phyloP scores from a whole-genome alignment of 768 basidiomycete genomes.

The Russula griseocarnosa region DNA sequence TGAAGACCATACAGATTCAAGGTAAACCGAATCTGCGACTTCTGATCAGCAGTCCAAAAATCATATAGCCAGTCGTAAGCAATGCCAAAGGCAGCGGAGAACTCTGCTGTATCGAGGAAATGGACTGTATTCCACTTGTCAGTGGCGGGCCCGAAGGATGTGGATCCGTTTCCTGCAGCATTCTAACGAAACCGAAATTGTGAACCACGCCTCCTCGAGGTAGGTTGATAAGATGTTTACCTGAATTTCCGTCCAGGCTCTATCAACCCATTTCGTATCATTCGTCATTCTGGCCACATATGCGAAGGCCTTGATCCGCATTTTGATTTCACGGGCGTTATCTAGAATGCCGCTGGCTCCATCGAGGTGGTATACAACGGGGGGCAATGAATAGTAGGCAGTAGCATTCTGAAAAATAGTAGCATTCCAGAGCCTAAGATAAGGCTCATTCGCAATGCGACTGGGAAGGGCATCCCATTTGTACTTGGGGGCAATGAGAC shows the following conservation, averaged over 20 bases:
- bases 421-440: slow-evolving; percentile 83
- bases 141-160: slow-evolving; percentile 58
- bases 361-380: slow-evolving; percentile 70
- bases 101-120: slow-evolving; percentile 92
- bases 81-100: slow-evolving; percentile 83
- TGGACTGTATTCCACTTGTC: slow-evolving; percentile 82
- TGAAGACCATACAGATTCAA: slow-evolving; percentile 76
- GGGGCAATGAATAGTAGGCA: slow-evolving; percentile 55
- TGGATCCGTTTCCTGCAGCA: slow-evolving; percentile 66
- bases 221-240: slow-evolving; percentile 42
- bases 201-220: slow-evolving; percentile 7
- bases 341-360: slow-evolving; percentile 90
- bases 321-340: slow-evolving; percentile 82
- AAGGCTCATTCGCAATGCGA: slow-evolving; percentile 78
- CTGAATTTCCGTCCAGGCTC: slow-evolving; percentile 76
- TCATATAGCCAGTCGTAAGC: slow-evolving; percentile 98
- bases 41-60: slow-evolving; percentile 71
- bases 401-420: slow-evolving; percentile 90
- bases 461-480: slow-evolving; percentile 82
- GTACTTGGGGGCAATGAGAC: slow-evolving; percentile 85
- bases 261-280: slow-evolving; percentile 87
- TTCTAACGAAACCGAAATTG: slow-evolving; percentile 44
- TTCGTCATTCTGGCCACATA: slow-evolving; percentile 91
- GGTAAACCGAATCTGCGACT: slow-evolving; percentile 58
- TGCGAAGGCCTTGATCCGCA: slow-evolving; percentile 86